Percentiles rank a stretch among this genome's conserved stretches.
Conservation (phyloP, 2,329 filamentous ascomycete genomes). For the Ophiocordyceps polyrhachis-furcata region DNA sequence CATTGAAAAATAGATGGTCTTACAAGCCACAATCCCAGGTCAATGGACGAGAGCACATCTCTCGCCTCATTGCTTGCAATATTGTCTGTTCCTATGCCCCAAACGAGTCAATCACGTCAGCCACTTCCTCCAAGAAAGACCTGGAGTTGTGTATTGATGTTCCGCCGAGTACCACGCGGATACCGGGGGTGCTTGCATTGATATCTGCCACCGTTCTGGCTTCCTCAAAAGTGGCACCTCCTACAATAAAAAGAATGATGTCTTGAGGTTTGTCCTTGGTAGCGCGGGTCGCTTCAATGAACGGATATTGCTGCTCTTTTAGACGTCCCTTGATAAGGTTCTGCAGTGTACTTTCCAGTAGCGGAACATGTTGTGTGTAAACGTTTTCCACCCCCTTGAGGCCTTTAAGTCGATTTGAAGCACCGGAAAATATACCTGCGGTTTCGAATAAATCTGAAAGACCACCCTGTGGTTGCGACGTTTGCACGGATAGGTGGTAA, state of each 20-base stretch:
- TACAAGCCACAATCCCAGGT: too few species aligned
- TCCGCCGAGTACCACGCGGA: constrained; percentile 76
- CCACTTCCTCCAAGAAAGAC: constrained; percentile 79
- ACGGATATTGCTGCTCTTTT: constrained; percentile 76
- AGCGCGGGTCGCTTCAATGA: constrained; percentile 70
- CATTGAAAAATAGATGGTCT: too few species aligned
- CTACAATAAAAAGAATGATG: constrained; percentile 84
- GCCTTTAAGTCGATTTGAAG: constrained; percentile 76
- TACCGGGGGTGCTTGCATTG: constrained; percentile 75
- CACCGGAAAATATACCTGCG: constrained; percentile 75
- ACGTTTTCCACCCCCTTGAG: constrained; percentile 97
- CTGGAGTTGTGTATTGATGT: constrained; percentile 77
- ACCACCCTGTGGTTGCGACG: constrained; percentile 53
- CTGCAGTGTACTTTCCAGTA: constrained; percentile 72
- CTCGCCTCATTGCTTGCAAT: too few species aligned
- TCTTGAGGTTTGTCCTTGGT: constrained; percentile 94
- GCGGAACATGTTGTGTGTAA: constrained; percentile 90
- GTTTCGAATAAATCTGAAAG: constrained; percentile 88
- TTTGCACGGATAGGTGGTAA: constrained; percentile 76
- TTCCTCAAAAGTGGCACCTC: constrained; percentile 89
- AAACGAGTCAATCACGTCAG: constrained; percentile 47
- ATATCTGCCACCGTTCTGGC: constrained; percentile 91
- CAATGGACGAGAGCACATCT: too few species aligned
- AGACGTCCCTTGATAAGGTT: constrained; percentile 84
- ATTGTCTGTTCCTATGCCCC: too few species aligned